Base-by-base conservation (phyloP, 495 filamentous ascomycete genomes). In the Cudoniella acicularis region DNA sequence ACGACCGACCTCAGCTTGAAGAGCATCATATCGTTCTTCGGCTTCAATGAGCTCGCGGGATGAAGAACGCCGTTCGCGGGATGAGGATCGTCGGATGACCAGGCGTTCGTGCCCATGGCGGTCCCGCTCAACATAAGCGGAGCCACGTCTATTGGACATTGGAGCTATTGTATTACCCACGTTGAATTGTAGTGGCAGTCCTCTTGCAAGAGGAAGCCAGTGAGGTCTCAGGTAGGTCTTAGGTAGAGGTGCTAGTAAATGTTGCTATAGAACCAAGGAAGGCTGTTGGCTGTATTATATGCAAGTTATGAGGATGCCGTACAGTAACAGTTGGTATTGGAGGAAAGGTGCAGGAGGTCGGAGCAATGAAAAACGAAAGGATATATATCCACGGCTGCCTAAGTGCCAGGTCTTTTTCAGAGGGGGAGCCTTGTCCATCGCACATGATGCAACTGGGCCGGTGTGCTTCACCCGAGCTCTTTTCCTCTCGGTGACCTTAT, bases 381-480 rank as follows among this genome's bases (percentile, higher is more conserved):
- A 52, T 41, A 55, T 64, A 62, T 65, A 65, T 30, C 54, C 52
- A 52, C 40, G 45, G 59, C n/a, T 65, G 63, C 63, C 63, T 65
- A 66, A 22, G 54, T 69, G 42, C 60, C 65, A 40, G 71, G 65
- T 55, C 67, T 13, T 50, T 25, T 3, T 9, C 10, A 13, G 20
- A 26, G 16, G 56, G 56, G 30, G 60, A 54, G 47, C 57, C 53
- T 55, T 54, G 61, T 22, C 55, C 53, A n/a, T 60, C 58, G 42
- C 48, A 59, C 49, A 57, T 60, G 47, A 64, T 50, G 20, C 48
- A 50, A 9, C 10, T 3, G 48, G 18, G 11, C 9, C 21, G 21
- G 8, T n/a, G 3, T 24, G 20, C 23, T 24, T 17, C 16, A 50
- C 48, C 20, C 22, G 23, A 18, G 6, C 10, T 6, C 10, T 10